Base-by-base conservation (phyloP, 1,284 basidiomycete species). In the Salmacisia buchloeana region DNA sequence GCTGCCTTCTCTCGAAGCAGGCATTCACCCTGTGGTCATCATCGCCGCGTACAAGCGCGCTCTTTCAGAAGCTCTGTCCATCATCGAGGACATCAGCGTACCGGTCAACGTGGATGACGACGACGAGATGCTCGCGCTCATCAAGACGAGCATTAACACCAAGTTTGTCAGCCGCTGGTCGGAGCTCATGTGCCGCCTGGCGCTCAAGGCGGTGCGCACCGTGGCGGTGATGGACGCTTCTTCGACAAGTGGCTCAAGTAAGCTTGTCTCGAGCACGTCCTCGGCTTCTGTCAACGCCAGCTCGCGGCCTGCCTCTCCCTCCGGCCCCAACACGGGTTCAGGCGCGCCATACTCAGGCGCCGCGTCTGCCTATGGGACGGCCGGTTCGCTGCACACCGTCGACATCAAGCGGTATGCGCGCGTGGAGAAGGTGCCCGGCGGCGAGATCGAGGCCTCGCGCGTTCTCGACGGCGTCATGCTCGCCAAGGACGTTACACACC, bases 401-500 rank as follows among this genome's bases (percentile, higher is more conserved):
- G 94, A 98, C 81, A 90, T 98, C 81, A 98, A 98, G 84, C 89
- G 94, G 35, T 97, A 98, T 80, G 94, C 94, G 1, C 86, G 94
- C 34, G 92, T 98, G 5, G 94, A 98, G 82, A 98, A 98, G 83
- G 86, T 98, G 4, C 92, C 94, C 1, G 94, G 94, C 25, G 94
- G 94, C 25, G 93, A 94, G 82, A 97, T 98, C 75, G 96, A 98
- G 82, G 86, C 94, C 66, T 92, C 89, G 70, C 82, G 83, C 63
- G 94, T 98, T 1, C 82, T 98, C 66, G 87, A 86, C 66, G 94
- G 94, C 60, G 89, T 98, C 65, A 94, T 98, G 89, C 82, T 98
- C 77, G 97, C 97, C 87, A 98, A 98, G 85, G 94, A 98, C 81
- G 91, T 98, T 72, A 97, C 94, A 0, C 96, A 98, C 81, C 94